Evolutionary conservation across 2,329 filamentous ascomycete genomes (phyloP), one percentile per base, ranked within the genome.

Genomic region (Biscogniauxia mediterranea): DNA sequence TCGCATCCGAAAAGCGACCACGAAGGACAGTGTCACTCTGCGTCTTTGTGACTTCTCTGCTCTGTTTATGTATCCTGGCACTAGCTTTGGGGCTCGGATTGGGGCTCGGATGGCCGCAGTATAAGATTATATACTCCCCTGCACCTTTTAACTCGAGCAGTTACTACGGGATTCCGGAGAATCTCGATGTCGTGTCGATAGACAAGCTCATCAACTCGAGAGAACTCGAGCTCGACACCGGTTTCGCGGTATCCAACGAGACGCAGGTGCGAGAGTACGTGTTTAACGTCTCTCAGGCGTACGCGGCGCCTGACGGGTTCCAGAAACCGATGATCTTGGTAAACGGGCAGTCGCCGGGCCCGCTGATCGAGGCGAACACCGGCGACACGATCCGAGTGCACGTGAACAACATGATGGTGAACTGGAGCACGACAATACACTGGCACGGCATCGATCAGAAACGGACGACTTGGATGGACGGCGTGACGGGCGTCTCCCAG

Each of bases 361-460:
- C 79, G 13, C 63, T 79, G 55, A 75, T 81, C 56, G 78, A 81
- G 67, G 80, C 77, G 7, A 77, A 77, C 61, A 71, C 70, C 1
- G 80, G 79, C 9, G 80, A 82, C 64, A 75, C 74, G 20, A 65
- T 82, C 49, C 69, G 76, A 2, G 73, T 81, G 15, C 68, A 68
- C 3, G 77, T 81, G 5, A 69, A 73, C 56, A 81, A 81, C 67
- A 65, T 64, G 8, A 73, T 80, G 67, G 28, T 64, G 15, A 68
- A 73, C 46, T 64, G 64, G 54, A 76, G 71, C 58, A 85, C 88
- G 1, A 81, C 82, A 54, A 78, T 91, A 15, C 89, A 91, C 69
- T 91, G 87, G 76, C 89, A 91, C 69, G 89, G 89, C 19, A 78
- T 91, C 64, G 85, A 84, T 67, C 87, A 89, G 74, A 83, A 83